These are phyloP conservation scores for Collybia nuda DNA, from an alignment of 768 basidiomycete genomes.

Conservation along the genomic window DNA sequence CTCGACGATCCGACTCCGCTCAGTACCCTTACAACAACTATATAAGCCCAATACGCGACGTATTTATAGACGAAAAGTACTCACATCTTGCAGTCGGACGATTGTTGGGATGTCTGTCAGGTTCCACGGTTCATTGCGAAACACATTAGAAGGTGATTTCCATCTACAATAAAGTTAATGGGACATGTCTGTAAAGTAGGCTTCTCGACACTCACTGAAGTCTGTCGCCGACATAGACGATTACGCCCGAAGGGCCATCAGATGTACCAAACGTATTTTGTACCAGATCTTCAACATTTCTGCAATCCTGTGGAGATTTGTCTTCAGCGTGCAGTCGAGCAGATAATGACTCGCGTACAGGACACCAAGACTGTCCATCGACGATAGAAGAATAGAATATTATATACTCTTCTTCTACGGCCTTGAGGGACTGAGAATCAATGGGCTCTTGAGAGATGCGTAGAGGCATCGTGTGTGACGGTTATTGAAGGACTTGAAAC, in stretches of 20 bases:
- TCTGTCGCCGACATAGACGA: conserved; percentile 71
- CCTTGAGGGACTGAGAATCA: conserved; percentile 33
- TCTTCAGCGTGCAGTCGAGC: not conserved
- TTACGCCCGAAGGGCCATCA: conserved; percentile 49
- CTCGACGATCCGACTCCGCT: conserved; percentile 43
- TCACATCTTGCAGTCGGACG: conserved; percentile 56
- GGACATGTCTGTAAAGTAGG: not conserved
- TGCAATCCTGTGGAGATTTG: conserved; percentile 52
- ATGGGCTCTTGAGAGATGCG: conserved; percentile 33
- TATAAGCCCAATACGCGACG: too few relatives aligned
- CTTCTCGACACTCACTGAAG: conserved; percentile 48
- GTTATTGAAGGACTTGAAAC: not conserved
- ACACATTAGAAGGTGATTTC: conserved; percentile 58
- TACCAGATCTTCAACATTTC: conserved; percentile 56
- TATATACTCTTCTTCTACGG: conserved; percentile 49
- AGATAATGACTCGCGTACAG: conserved; percentile 44
- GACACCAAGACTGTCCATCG: conserved; percentile 68
- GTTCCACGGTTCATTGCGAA: conserved; percentile 64
- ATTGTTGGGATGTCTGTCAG: conserved; percentile 65
- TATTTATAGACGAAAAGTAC: conserved; percentile 5
- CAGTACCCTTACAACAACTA: conserved; percentile 23
- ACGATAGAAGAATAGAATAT: conserved; percentile 74
- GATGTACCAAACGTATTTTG: conserved; percentile 44
- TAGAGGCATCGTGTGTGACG: conserved; percentile 47
- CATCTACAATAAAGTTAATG: conserved; percentile 46